Conservation (phyloP, 2,329 filamentous ascomycete genomes). For the Endocalyx cinctus region DNA sequence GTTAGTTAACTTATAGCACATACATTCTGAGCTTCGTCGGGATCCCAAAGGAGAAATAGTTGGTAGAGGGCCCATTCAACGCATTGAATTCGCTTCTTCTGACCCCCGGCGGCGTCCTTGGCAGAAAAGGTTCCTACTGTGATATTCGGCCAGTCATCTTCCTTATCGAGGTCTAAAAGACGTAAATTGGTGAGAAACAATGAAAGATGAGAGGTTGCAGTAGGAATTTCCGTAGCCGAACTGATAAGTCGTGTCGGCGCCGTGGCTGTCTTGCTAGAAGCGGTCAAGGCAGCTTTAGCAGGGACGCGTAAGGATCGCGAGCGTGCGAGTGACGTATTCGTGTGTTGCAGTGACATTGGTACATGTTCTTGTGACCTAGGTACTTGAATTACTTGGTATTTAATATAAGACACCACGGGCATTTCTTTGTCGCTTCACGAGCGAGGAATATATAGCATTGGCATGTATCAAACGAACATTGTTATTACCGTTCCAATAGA, state of each 20-base stretch:
- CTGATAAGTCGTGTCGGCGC: no score
- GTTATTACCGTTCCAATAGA: no score
- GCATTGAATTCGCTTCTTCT: slow-evolving; percentile 76
- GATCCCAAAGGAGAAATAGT: slow-evolving; percentile 80
- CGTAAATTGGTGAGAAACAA: slow-evolving; percentile 81
- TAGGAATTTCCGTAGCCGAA: slow-evolving; percentile 17
- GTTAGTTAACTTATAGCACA: no score
- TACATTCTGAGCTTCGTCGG: slow-evolving; percentile 69
- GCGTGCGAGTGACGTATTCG: slow-evolving; percentile 26
- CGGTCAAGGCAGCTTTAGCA: slow-evolving; percentile 24
- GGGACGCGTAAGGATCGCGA: slow-evolving; percentile 23
- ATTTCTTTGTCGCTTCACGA: no score
- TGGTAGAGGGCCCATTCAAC: slow-evolving; percentile 91
- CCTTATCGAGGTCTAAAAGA: slow-evolving; percentile 73
- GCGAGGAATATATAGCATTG: no score
- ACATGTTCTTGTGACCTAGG: slow-evolving; percentile 20
- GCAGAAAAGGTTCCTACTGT: slow-evolving; percentile 64
- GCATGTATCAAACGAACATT: no score
- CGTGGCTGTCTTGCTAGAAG: slow-evolving; percentile 17
- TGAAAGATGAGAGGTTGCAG: slow-evolving; percentile 47
- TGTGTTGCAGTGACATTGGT: slow-evolving; percentile 26
- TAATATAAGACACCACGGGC: no score
- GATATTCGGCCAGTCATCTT: slow-evolving; percentile 76
- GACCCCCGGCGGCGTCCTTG: slow-evolving; percentile 62
- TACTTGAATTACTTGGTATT: no score